A percentile compares a stretch with the other conserved stretches of the same genome.
These are phyloP conservation scores for Beauveria medogensis DNA, from an alignment of 2,329 filamentous ascomycete species.

Conservation along the genomic window DNA sequence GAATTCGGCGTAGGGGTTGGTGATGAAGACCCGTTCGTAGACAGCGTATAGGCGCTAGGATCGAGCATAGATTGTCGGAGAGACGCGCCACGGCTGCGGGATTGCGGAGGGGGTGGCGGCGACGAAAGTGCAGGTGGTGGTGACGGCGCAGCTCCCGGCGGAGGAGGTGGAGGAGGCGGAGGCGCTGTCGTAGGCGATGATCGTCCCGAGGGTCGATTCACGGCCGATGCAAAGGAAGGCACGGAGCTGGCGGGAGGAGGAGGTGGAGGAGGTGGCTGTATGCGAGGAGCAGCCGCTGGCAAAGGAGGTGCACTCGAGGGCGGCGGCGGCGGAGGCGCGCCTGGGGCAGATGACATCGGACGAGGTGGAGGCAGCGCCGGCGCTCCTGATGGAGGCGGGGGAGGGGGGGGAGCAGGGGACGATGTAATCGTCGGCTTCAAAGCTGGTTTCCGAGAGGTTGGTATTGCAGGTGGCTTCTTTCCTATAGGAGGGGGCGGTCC, in stretches of 20 bases:
- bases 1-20: conserved; percentile 36
- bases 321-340: conserved; percentile 33
- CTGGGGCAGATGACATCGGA: conserved; percentile 28
- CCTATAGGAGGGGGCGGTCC: conserved; percentile 72
- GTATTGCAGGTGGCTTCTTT: conserved; percentile 63
- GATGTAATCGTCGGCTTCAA: conserved; percentile 24
- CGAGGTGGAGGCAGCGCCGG: conserved; percentile 32
- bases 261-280: conserved; percentile 25
- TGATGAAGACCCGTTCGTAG: conserved; percentile 51
- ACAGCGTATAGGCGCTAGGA: conserved; percentile 67
- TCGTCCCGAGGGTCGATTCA: conserved; percentile 36
- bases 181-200: conserved; percentile 30
- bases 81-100: conserved; percentile 35
- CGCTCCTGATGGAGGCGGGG: conserved; percentile 32
- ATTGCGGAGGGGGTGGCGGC: conserved; percentile 26
- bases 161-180: conserved; percentile 30
- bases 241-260: conserved; percentile 20
- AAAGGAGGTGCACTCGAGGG: conserved; percentile 25
- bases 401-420: conserved; percentile 29
- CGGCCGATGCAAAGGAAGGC: conserved; percentile 34
- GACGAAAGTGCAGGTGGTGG: conserved; percentile 31
- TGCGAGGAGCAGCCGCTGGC: conserved; percentile 27
- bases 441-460: conserved; percentile 51
- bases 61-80: conserved; percentile 60
- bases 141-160: conserved; percentile 22